Evolutionary conservation across 2,329 filamentous ascomycete genomes (phyloP), one percentile per base, ranked within the genome.

Genomic region (Hymenoscyphus repandus): DNA sequence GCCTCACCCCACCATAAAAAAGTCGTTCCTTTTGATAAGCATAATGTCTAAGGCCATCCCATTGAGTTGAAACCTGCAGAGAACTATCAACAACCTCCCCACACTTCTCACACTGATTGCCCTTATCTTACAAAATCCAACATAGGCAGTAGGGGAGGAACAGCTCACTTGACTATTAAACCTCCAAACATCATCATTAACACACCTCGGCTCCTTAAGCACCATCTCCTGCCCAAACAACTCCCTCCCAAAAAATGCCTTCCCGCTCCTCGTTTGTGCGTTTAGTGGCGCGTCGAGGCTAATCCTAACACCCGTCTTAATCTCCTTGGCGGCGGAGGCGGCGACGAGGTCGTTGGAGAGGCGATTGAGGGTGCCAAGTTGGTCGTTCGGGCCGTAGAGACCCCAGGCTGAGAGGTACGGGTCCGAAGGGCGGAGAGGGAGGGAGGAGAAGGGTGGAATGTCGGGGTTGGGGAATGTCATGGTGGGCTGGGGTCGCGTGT

Each of bases 41-140:
- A 50, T 72, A 78, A 56, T 78, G 74, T 11, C 76, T 68, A n/a
- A 78, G 60, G 0, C 76, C 75, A 53, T 79, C 77, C 76, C 76
- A 81, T 62, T 81, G 78, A 5, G 38, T 41, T n/a, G 38, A 41
- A 15, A 41, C 38, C 38, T 41, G 13, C n/a, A n/a, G n/a, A n/a
- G n/a, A n/a, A 15, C n/a, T 13, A 13, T 37, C 34, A 37, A 13
- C 34, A 37, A 37, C 34, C 32, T 34, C 32, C 32, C 32, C 7
- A 9, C 32, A 34, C 32, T 9, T 34, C 32, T 34, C 32, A 34
- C 32, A 34, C 13, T n/a, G n/a, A n/a, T n/a, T n/a, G n/a, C 32
- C 13, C 32, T 9, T 13, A 34, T 34, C 32, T 34, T 13, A 34
- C 32, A 34, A 34, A n/a, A n/a, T n/a, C n/a, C n/a, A n/a, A n/a